These are phyloP conservation scores for Drechslerella dactyloides DNA, from an alignment of 2,329 filamentous ascomycete genomes.

Conservation along the genomic window DNA sequence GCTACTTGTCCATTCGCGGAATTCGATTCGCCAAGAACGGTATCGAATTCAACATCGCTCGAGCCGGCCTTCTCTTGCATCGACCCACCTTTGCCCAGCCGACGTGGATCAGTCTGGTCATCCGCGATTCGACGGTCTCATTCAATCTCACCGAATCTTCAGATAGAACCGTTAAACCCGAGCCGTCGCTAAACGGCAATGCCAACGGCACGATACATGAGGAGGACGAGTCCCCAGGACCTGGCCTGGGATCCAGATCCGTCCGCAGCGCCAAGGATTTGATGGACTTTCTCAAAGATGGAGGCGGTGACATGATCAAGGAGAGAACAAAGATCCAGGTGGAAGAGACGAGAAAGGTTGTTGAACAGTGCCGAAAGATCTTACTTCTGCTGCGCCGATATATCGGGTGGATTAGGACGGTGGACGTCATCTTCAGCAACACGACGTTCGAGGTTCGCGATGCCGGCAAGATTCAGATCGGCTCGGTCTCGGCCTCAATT, in stretches of 20 bases:
- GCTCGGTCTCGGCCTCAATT: constrained; percentile 81
- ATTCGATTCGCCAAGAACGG: constrained; percentile 91
- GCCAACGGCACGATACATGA: constrained; percentile 32
- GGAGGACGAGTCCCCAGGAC: constrained; percentile 52
- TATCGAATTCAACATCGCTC: constrained; percentile 84
- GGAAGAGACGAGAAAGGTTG: constrained; percentile 53
- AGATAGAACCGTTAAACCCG: constrained; percentile 32
- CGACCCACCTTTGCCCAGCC: constrained; percentile 95
- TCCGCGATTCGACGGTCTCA: constrained; percentile 84
- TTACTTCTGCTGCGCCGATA: constrained; percentile 80
- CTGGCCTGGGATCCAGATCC: constrained; percentile 26
- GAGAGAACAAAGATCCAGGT: constrained; percentile 52
- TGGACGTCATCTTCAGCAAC: constrained; percentile 85
- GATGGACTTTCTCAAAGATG: constrained; percentile 49
- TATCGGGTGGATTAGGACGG: constrained; percentile 84
- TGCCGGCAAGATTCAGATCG: constrained; percentile 83
- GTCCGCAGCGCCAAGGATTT: constrained; percentile 52
- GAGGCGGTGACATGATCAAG: constrained; percentile 49
- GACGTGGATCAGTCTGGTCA: constrained; percentile 89
- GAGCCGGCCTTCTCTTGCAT: constrained; percentile 85
- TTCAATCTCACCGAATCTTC: constrained; percentile 65
- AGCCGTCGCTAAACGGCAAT: constrained; percentile 48
- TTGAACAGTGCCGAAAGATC: constrained; percentile 40
- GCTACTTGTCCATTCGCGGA: constrained; percentile 87
- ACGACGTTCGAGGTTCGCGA: constrained; percentile 77